A percentile compares a stretch with the other conserved stretches of the same genome.
Evolutionary conservation across 805 yeast species (phyloP).

Genomic region (Pichia thaimueangensis): DNA sequence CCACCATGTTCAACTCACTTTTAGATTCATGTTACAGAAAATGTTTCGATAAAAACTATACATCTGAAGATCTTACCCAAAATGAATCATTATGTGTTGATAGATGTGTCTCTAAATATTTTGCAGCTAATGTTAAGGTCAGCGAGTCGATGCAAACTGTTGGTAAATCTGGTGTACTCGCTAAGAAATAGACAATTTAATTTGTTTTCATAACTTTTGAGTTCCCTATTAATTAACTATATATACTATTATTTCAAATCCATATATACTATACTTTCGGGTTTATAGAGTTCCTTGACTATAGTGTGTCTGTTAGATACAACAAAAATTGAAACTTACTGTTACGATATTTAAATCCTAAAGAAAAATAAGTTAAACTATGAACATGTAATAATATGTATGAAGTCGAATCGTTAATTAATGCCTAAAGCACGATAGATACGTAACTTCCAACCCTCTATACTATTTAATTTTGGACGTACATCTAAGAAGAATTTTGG

Average conservation of each 20-base stretch:
- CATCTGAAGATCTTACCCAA: conserved; percentile 69
- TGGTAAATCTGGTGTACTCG: conserved; percentile 31
- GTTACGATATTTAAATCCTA: too few relatives aligned
- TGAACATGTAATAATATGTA: not conserved
- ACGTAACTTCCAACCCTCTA: conserved; percentile 77
- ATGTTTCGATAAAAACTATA: conserved; percentile 65
- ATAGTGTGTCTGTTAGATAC: too few relatives aligned
- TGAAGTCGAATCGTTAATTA: conserved; percentile 8
- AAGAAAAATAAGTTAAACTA: not conserved
- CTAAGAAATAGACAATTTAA: conserved; percentile 12
- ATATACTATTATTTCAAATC: too few relatives aligned
- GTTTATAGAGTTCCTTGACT: too few relatives aligned
- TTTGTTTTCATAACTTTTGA: not conserved
- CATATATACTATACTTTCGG: too few relatives aligned
- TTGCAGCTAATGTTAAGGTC: conserved; percentile 89
- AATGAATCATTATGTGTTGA: conserved; percentile 84
- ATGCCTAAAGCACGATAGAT: conserved; percentile 55
- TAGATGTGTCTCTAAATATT: conserved; percentile 93
- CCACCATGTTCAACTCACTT: conserved; percentile 91
- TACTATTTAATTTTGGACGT: conserved; percentile 78
- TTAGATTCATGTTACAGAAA: conserved; percentile 85
- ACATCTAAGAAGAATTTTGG: conserved; percentile 74
- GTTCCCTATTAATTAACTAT: too few relatives aligned
- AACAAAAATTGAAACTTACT: too few relatives aligned
- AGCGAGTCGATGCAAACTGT: conserved; percentile 59